Base-by-base conservation (phyloP, 345 rosid species). In the Salix koriyanagi region DNA sequence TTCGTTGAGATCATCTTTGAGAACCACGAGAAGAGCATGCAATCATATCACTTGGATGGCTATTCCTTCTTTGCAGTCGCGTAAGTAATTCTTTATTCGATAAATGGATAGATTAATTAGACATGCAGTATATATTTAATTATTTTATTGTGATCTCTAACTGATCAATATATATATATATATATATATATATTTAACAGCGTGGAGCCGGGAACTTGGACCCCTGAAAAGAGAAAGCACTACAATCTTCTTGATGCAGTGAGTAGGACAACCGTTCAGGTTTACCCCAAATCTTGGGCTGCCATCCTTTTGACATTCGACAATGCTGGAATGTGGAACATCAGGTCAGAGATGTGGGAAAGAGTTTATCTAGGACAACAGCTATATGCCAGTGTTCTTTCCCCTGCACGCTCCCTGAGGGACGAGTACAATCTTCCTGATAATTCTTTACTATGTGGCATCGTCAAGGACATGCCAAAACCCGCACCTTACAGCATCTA, bases 381-480 rank as follows among this genome's bases (percentile, higher is more conserved):
- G 61, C 48, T 83, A 32, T 79, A 83, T 39, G 19, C 75, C 30
- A 79, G 83, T 36, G 86, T 83, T 50, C 58, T 67, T 13, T 79
- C 86, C 23, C 86, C 86, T 2, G 76, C 67, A 13, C 68, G 81
- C 19, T 79, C 83, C 16, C 71, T 83, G 12, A 79, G 80, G 77
- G 86, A 83, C 39, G 86, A 83, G 79, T 83, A 83, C 79, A 77
- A 80, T 70, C n/a, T 83, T 9, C 83, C 86, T 18, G 86, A 83
- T 37, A 74, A 77, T 36, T 54, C 79, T 25, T 37, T 74, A 66
- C 76, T 76, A 1, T 83, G 86, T 30, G 83, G 86, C 50, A n/a
- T 80, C 10, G 83, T 83, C 69, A 68, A 72, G 77, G 78, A 34
- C 68, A 16, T 76, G 83, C 80, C 83, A 48, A 73, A 69, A 73